Conservation (phyloP, 2,329 filamentous ascomycete genomes). For the Alternaria gansuensis region DNA sequence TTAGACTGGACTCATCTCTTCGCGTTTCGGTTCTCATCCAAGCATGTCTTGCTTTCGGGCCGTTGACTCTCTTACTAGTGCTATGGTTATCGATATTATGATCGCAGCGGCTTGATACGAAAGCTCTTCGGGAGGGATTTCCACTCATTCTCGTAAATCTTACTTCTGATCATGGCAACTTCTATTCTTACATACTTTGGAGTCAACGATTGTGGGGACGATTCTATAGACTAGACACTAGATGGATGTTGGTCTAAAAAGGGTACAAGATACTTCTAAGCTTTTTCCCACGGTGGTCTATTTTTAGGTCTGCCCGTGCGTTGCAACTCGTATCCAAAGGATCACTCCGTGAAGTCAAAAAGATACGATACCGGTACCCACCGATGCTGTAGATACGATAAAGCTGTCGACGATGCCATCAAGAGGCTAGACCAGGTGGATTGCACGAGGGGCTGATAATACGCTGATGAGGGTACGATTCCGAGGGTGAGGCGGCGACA, state of each 20-base stretch:
- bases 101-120: conserved; percentile 20
- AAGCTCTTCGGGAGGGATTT: conserved; percentile 11
- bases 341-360: conserved; percentile 4
- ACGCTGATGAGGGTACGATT: background rate
- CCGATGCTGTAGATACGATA: conserved; percentile 17
- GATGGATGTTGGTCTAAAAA: conserved; percentile 3
- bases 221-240: conserved; percentile 12
- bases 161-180: background rate
- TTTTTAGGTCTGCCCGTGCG: conserved; percentile 22
- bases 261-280: conserved; percentile 8
- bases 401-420: conserved; percentile 6
- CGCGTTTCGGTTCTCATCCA: conserved; percentile 5
- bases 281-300: conserved; percentile 14
- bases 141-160: conserved; percentile 18
- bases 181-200: conserved; percentile 19
- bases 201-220: conserved; percentile 2
- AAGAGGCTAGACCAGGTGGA: background rate
- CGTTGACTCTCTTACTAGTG: conserved; percentile 19
- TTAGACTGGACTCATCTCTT: conserved; percentile 8
- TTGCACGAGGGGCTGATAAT: conserved; percentile 7
- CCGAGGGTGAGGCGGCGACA: background rate
- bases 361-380: conserved; percentile 17
- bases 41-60: conserved; percentile 4
- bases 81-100: conserved; percentile 22
- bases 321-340: conserved; percentile 16